Percentiles rank a stretch among this genome's conserved stretches.
phyloP scores from a whole-genome alignment of 306 rosid genomes.

The Prunus armeniaca region DNA sequence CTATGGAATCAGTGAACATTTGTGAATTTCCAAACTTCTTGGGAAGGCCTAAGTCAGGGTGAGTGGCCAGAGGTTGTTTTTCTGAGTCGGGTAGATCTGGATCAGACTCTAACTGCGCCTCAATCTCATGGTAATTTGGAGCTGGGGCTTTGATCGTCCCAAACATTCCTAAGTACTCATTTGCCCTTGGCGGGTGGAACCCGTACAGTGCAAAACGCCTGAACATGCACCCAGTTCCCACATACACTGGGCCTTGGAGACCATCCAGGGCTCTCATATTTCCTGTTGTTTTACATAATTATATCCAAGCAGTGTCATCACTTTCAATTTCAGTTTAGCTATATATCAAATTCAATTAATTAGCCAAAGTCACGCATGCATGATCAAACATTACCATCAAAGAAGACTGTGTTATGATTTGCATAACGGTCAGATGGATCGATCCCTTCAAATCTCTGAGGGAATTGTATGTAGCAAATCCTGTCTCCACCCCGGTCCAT shows the following conservation, averaged over 20 bases:
- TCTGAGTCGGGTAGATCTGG: conserved; percentile 43
- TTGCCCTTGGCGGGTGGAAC: conserved; percentile 79
- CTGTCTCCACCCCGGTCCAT: conserved; percentile 89
- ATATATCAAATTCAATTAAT: background rate
- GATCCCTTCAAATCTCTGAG: conserved; percentile 85
- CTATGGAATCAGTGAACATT: conserved; percentile 58
- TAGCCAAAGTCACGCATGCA: background rate
- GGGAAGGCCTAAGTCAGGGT: conserved; percentile 56
- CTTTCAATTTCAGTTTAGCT: background rate
- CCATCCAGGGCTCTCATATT: conserved; percentile 92
- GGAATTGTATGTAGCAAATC: conserved; percentile 76
- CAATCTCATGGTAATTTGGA: conserved; percentile 31
- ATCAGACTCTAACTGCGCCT: conserved; percentile 18
- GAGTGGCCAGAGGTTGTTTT: conserved; percentile 47
- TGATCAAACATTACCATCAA: conserved; percentile 58
- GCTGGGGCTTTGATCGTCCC: conserved; percentile 55
- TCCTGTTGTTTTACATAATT: conserved; percentile 31
- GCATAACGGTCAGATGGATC: conserved; percentile 92
- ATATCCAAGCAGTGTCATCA: background rate
- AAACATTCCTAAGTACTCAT: conserved; percentile 65
- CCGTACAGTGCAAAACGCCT: conserved; percentile 81
- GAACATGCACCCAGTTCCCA: conserved; percentile 90
- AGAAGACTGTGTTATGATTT: conserved; percentile 85
- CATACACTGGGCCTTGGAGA: conserved; percentile 86
- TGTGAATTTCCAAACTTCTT: conserved; percentile 69